These are phyloP conservation scores for Terfezia boudieri DNA, from an alignment of 495 filamentous ascomycete genomes.

Conservation along the genomic window DNA sequence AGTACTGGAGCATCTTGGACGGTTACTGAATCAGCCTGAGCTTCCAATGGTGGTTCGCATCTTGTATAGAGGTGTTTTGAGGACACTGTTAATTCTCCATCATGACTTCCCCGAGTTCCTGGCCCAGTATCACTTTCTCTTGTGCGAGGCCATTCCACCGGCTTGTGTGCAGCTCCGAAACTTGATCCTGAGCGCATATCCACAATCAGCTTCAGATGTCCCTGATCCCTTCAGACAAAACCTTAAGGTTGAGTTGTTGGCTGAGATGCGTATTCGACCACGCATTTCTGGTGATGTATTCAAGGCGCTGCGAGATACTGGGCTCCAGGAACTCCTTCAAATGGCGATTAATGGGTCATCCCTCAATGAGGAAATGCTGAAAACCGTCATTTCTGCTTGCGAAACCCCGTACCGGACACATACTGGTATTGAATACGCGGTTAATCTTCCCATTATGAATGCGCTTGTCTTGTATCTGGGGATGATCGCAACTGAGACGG, in stretches of 20 bases:
- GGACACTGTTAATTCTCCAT: conserved; percentile 62
- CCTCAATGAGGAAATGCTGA: conserved; percentile 4
- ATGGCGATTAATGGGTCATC: neutral
- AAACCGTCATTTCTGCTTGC: neutral
- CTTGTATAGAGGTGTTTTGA: conserved; percentile 61
- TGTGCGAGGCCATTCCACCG: conserved; percentile 66
- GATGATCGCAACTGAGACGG: conserved; percentile 34
- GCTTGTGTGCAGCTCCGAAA: conserved; percentile 80
- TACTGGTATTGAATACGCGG: conserved; percentile 30
- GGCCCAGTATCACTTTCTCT: conserved; percentile 59
- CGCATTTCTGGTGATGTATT: conserved; percentile 36
- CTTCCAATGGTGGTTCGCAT: conserved; percentile 52
- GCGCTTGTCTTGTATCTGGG: conserved; percentile 68
- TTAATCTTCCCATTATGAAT: conserved; percentile 52
- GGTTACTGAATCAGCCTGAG: conserved; percentile 61
- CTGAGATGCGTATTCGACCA: conserved; percentile 49
- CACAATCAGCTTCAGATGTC: conserved; percentile 48
- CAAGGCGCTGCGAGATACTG: conserved; percentile 8
- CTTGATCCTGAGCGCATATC: conserved; percentile 64
- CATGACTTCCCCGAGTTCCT: conserved; percentile 92
- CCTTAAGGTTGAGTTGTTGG: conserved; percentile 58
- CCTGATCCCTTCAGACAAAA: conserved; percentile 63
- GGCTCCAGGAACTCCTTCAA: conserved; percentile 13
- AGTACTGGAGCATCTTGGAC: conserved; percentile 44
- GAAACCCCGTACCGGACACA: neutral